Evolutionary conservation across 192 early-diverging fungal species (phyloP), one percentile per base, ranked within the genome.

Genomic region (Podochytrium sp.): DNA sequence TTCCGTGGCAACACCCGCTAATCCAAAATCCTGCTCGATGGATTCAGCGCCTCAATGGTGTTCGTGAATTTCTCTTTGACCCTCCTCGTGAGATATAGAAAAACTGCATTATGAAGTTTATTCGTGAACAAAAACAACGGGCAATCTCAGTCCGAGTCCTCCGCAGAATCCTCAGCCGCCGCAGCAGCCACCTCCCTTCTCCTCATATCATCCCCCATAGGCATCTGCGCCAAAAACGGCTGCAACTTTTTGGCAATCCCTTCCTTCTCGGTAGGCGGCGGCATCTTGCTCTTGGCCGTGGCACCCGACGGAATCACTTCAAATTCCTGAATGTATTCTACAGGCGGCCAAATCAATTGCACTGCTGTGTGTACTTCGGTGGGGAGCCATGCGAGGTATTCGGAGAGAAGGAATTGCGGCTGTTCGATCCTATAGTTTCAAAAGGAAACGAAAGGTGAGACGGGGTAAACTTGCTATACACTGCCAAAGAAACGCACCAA

Each of bases 321-420:
- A 43, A 78, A 72, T 16, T 71, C 67, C n/a, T 79, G 67, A 33
- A 81, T 77, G 4, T 74, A 62, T 20, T 76, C 73, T 3, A 79
- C 76, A 0, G 79, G 84, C 39, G 84, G 84, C 84, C 84, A 85
- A 50, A 81, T 59, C 25, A 57, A 27, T 38, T 62, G 52, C 1
- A 82, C 53, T 4, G 66, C 52, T 6, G 71, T 62, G 56, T 87
- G 83, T 32, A 87, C 75, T 25, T 78, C 78, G 34, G 37, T 63
- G 5, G 85, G 85, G 14, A 85, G 67, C 81, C 83, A 85, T 14
- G 49, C 27, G n/a, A 86, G 60, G 66, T 79, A 80, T 41, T 40
- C 61, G 3, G 63, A 32, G 5, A 85, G 75, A 1, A 87, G 72
- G 61, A 87, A 87, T 25, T 37, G 49, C 20, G 63, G 65, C 25